phyloP scores from a whole-genome alignment of 139 green algal genomes.

The Deuterostichococcus epilithicus region DNA sequence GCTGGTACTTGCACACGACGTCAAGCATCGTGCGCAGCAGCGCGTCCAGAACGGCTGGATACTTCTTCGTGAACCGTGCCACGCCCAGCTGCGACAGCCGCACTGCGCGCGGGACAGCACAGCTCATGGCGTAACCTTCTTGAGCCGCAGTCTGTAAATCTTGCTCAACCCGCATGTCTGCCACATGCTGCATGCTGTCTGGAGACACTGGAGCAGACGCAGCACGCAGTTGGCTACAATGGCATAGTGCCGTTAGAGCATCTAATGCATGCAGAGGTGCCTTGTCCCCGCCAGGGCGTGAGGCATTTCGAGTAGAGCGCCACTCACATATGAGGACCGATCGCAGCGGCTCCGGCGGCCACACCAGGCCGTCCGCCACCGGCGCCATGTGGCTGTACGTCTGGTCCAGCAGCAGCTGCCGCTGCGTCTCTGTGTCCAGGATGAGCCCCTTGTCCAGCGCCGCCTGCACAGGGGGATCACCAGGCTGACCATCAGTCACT shows the following conservation, averaged over 20 bases:
- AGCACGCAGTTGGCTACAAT: neutral
- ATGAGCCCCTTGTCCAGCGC: conserved; percentile 65
- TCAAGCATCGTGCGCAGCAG: conserved; percentile 68
- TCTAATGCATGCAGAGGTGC: neutral
- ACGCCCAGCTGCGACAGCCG: conserved; percentile 54
- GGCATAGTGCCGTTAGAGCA: neutral
- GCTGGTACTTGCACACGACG: conserved; percentile 56
- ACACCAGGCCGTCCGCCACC: conserved; percentile 40
- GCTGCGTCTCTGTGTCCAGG: conserved; percentile 64
- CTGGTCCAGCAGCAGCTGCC: conserved; percentile 39
- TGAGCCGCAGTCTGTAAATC: neutral
- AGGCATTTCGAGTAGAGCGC: neutral
- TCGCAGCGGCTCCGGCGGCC: conserved; percentile 70
- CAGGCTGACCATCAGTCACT: neutral
- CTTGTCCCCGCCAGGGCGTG: neutral
- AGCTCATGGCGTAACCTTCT: neutral
- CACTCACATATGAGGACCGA: conserved; percentile 52
- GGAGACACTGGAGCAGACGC: neutral
- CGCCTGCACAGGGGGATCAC: conserved; percentile 24
- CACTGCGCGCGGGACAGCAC: conserved; percentile 15
- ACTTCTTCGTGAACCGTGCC: conserved; percentile 69
- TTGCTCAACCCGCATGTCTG: neutral
- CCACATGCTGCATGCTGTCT: no score
- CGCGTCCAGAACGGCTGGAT: conserved; percentile 62
- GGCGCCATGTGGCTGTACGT: conserved; percentile 25